Base-by-base conservation (phyloP, 2,329 filamentous ascomycete species). In the Metarhizium guizhouense region DNA sequence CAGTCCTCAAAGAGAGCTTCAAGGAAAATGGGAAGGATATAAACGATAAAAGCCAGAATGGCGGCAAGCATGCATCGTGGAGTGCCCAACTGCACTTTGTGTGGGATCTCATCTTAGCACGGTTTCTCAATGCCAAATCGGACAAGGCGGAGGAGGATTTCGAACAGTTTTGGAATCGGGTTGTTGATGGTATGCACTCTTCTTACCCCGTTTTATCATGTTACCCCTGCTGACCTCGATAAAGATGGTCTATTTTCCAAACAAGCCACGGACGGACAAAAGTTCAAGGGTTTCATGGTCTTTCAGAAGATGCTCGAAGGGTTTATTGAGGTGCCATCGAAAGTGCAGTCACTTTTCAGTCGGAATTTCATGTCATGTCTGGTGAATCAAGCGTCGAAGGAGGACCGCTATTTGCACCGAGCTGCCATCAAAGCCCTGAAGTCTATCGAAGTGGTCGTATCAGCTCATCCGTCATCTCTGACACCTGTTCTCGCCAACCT, bases 281-380 rank as follows among this genome's bases (percentile, higher is more conserved):
- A 96, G 70, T 90, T 90, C 65, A 91, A 90, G 70, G 94, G 94
- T 0, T 93, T 97, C 71, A 84, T 92, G 64, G 81, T 97, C 2
- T 90, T 96, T 64, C 84, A 87, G 63, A 89, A 87, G 65, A 82
- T 91, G 62, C 73, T 96, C 4, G 73, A 79, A 48, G 74, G 74
- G 3, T 70, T 80, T 8, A 74, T 76, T 36, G 76, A 64, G 67
- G 81, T 69, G 25, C 65, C 65, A 18, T 53, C 61, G 56, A 80
- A 78, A 62, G 81, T 74, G 53, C 77, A 69, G 60, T 77, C 71
- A 8, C 75, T 96, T 0, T 95, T 97, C 68, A 91, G 88, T 63
- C 84, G 85, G 59, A 95, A 96, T 63, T 75, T 96, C 25, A 84
- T 95, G 72, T 80, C 84, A 51, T 93, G 86, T 64, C 73, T 96